A percentile compares a stretch with the other conserved stretches of the same genome.
These are phyloP conservation scores for Ulota crispa DNA, from an alignment of 225 moss, liverwort and hornwort species.

Conservation along the genomic window DNA sequence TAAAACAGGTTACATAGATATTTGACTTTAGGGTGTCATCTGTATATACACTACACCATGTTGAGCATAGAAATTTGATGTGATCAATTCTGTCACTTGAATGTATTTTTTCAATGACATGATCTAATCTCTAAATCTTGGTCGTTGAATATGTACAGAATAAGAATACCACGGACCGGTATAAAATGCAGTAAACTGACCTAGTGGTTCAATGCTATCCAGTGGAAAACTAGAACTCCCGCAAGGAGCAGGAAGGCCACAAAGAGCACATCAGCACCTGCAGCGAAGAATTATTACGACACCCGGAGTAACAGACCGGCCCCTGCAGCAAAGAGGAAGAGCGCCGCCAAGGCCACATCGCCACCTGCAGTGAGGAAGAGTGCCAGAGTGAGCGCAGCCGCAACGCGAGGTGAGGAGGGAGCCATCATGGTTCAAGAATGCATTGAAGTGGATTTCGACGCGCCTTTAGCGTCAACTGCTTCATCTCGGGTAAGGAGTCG, in stretches of 20 bases:
- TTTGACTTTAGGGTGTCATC: not conserved
- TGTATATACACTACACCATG: not conserved
- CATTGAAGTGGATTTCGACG: not conserved
- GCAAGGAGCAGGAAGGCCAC: not conserved
- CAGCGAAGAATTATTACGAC: not conserved
- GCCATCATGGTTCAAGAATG: not conserved
- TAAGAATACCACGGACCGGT: not conserved
- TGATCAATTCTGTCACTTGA: not conserved
- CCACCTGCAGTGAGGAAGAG: not conserved
- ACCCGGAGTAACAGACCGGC: too few relatives aligned
- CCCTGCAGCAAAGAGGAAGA: constrained; percentile 4
- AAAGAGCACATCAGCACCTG: not conserved
- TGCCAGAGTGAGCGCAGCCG: not conserved
- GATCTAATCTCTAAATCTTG: not conserved
- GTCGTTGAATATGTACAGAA: not conserved
- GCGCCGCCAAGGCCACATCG: not conserved
- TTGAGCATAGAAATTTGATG: not conserved
- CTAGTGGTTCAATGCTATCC: not conserved
- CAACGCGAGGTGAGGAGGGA: not conserved
- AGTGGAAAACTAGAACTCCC: not conserved
- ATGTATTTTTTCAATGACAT: not conserved
- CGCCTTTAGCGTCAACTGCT: not conserved
- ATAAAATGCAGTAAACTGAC: not conserved
- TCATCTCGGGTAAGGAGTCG: not conserved
- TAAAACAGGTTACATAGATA: too few relatives aligned